Evolutionary conservation across 371 early-diverging fungal genomes (phyloP), one percentile per base, ranked within the genome.

Genomic region (Mortierella sp.): DNA sequence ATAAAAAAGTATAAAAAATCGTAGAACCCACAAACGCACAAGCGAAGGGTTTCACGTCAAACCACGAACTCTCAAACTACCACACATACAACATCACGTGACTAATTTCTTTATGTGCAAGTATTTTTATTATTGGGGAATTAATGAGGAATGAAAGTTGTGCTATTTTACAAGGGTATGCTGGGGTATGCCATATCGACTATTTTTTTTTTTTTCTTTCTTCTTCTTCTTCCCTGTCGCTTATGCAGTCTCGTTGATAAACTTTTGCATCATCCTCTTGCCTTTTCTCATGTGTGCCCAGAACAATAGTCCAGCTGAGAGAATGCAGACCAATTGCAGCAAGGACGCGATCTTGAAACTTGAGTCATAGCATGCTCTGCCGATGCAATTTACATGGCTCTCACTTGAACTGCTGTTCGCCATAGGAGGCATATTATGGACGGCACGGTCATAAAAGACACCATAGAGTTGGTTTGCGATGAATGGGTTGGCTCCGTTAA

Each of bases 401-500:
- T 70, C 70, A 3, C n/a, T 23, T 10, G 32, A 31, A 23, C 53
- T 17, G 23, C 22, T 43, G 15, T 42, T 55, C 13, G 61, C 23
- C 19, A 29, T 31, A 12, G 66, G 56, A 19, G 67, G 56, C 82
- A 76, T 76, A 31, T 69, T 61, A 17, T 59, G 19, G 37, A 61
- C 64, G 3, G 76, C 76, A 45, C 72, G 68, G 56, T 82, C 77
- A 54, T 76, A 76, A 42, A 76, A 76, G 60, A 72, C 47, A 40
- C 80, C 80, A 40, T 79, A 79, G 53, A 82, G 56, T 34, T 72
- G 77, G 57, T 76, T 73, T 22, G 76, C 76, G 45, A 82, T 75
- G 57, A 76, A 62, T 26, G 76, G 82, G 40, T 76, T 76, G 58
- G 68, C 66, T 1, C 76, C 82, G 28, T 82, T 82, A 10, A 73